A percentile compares a stretch with the other conserved stretches of the same genome.
Conservation (phyloP, 2,329 filamentous ascomycete genomes). For the Hymenoscyphus occultus region DNA sequence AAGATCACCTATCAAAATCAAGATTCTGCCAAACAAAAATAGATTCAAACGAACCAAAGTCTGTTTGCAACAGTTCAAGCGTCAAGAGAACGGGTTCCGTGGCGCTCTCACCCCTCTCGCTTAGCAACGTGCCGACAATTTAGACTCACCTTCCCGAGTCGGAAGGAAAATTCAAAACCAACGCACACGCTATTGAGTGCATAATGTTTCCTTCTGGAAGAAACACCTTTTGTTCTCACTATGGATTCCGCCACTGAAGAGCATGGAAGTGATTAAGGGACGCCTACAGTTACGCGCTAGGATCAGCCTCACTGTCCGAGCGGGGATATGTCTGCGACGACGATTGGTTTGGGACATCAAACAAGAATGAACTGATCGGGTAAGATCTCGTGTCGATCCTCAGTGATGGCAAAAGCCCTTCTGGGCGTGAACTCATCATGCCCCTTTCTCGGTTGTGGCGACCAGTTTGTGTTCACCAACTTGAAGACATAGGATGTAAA, state of each 20-base stretch:
- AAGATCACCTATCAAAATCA: neutral
- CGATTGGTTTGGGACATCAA: conserved; percentile 6
- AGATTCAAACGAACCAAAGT: neutral
- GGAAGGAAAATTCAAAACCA: neutral
- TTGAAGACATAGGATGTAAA: neutral
- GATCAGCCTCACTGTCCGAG: neutral
- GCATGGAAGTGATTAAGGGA: neutral
- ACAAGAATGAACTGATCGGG: neutral
- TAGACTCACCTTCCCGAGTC: neutral
- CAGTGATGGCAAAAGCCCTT: neutral
- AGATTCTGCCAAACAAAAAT: neutral
- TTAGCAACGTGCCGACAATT: conserved; percentile 1
- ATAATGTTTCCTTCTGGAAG: neutral
- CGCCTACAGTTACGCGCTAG: neutral
- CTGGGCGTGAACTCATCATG: neutral
- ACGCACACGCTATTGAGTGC: neutral
- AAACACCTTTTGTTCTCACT: neutral
- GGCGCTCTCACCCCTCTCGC: neutral
- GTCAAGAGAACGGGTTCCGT: neutral
- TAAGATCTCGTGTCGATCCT: neutral
- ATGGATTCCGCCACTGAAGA: neutral
- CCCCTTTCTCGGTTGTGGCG: neutral
- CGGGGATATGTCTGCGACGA: conserved; percentile 3
- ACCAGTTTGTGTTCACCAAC: neutral
- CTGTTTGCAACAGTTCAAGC: neutral